Evolutionary conservation across 352 stramenopile species (phyloP), one percentile per base, ranked within the genome.

Genomic region (Globisporangium nagaii): DNA sequence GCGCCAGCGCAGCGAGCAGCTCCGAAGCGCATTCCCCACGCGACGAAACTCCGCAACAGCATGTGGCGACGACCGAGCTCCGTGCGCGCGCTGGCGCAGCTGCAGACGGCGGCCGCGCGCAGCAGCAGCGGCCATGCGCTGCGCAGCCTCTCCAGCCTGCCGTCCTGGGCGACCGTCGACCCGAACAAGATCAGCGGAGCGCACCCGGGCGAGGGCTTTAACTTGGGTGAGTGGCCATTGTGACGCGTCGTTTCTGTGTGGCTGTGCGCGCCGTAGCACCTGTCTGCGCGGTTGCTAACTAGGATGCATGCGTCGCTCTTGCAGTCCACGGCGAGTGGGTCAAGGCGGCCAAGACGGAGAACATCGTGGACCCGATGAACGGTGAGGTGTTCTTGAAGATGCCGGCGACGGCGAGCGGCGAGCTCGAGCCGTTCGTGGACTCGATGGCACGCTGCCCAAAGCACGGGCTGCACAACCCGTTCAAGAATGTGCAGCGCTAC

Each of bases 401-500:
- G 66, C 93, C 96, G 7, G 78, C 97, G 54, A 98, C 96, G 47
- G 75, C 95, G 59, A 79, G 69, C 58, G 53, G 82, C 37, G 95
- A 98, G 68, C 67, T 98, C 12, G 45, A 72, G 47, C 84, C 86
- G 2, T 99, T 99, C 58, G 79, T 98, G 30, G 73, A 97, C 32
- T 97, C 84, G 62, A 88, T 99, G 74, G 73, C 66, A 13, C 79
- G 65, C 27, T 96, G 93, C 49, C 88, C 96, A 11, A 99, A 99
- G 81, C 96, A 94, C 62, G 97, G 97, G 1, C 71, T 99, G 43
- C 97, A 99, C 83, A 99, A 99, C 76, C 96, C 97, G 27, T 79
- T 98, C 45, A 99, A 99, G 82, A 98, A 98, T 66, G 78, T 96
- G 31, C 90, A 99, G 56, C 83, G 96, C 58, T 99, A 98, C 61